These are phyloP conservation scores for Pseudoscleropodium purum DNA, from an alignment of 225 moss, liverwort and hornwort species.

Conservation along the genomic window DNA sequence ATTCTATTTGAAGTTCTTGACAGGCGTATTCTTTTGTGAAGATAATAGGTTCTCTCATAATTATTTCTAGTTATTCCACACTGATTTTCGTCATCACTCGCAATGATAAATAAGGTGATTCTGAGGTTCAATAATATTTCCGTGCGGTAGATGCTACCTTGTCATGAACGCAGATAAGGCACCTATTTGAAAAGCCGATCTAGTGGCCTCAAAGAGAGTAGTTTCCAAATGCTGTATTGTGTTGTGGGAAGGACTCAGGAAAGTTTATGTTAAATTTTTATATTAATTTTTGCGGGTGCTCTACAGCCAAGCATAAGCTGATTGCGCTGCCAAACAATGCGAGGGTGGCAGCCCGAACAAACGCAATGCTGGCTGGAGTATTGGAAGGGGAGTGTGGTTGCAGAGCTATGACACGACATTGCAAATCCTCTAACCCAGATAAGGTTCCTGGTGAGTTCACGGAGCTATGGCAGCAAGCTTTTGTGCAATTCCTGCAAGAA, in stretches of 20 bases:
- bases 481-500: conserved; percentile 21
- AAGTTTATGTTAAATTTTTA: not conserved
- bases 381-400: conserved; percentile 51
- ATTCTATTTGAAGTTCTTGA: not conserved
- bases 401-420: conserved; percentile 15
- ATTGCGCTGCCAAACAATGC: conserved; percentile 43
- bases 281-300: not conserved
- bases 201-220: not conserved
- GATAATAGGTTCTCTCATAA: not conserved
- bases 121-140: not conserved
- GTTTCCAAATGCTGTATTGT: not conserved
- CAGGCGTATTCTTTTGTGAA: not conserved
- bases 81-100: not conserved
- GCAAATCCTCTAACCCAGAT: not conserved
- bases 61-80: not conserved
- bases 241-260: not conserved
- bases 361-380: conserved; percentile 44
- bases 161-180: not conserved
- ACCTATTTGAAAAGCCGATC: not conserved
- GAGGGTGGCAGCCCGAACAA: conserved; percentile 49
- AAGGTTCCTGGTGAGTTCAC: conserved; percentile 11
- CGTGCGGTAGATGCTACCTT: not conserved
- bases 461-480: conserved; percentile 29
- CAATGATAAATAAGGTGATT: not conserved
- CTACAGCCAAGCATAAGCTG: conserved; percentile 54